Evolutionary conservation across 805 yeast genomes (phyloP).

Genomic region (Lipomyces starkeyi): DNA sequence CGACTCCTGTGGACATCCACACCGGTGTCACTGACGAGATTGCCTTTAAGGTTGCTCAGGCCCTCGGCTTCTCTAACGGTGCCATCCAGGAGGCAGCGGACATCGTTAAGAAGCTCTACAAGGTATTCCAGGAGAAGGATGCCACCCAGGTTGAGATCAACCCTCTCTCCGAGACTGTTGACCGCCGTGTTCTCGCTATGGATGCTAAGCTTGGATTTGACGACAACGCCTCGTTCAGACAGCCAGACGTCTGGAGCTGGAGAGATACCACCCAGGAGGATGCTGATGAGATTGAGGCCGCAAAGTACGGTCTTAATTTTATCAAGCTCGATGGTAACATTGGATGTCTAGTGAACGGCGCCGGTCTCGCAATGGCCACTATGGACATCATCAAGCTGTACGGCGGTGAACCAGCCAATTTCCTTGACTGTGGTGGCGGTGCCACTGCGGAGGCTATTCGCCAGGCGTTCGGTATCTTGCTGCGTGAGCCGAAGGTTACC

Average conservation of each 20-base stretch:
- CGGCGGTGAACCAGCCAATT: slow-evolving; percentile 99
- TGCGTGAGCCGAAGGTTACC: slow-evolving; percentile 85
- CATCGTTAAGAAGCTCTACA: slow-evolving; percentile 83
- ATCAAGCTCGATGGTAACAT: slow-evolving; percentile 98
- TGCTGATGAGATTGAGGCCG: slow-evolving; percentile 93
- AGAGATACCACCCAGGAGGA: slow-evolving; percentile 98
- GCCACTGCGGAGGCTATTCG: slow-evolving; percentile 98
- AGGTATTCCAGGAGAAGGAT: slow-evolving; percentile 88
- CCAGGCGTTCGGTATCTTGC: slow-evolving; percentile 91
- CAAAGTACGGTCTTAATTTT: slow-evolving; percentile 88
- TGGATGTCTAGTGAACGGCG: slow-evolving; percentile 99
- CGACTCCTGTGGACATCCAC: slow-evolving; percentile 77
- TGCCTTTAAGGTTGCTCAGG: slow-evolving; percentile 77
- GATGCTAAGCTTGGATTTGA: slow-evolving; percentile 99
- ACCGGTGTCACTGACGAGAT: slow-evolving; percentile 78
- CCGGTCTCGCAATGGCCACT: slow-evolving; percentile 99
- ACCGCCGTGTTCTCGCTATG: slow-evolving; percentile 92
- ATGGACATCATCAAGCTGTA: slow-evolving; percentile 98
- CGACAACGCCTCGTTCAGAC: slow-evolving; percentile 95
- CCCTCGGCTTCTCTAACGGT: slow-evolving; percentile 77
- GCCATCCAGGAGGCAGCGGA: slow-evolving; percentile 88
- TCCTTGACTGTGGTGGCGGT: slow-evolving; percentile 99
- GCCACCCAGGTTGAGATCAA: slow-evolving; percentile 98
- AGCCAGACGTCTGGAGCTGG: slow-evolving; percentile 92
- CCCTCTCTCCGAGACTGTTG: slow-evolving; percentile 93